Evolutionary conservation across 345 rosid species (phyloP), one percentile per base, ranked within the genome.

Genomic region (Excoecaria agallocha): DNA sequence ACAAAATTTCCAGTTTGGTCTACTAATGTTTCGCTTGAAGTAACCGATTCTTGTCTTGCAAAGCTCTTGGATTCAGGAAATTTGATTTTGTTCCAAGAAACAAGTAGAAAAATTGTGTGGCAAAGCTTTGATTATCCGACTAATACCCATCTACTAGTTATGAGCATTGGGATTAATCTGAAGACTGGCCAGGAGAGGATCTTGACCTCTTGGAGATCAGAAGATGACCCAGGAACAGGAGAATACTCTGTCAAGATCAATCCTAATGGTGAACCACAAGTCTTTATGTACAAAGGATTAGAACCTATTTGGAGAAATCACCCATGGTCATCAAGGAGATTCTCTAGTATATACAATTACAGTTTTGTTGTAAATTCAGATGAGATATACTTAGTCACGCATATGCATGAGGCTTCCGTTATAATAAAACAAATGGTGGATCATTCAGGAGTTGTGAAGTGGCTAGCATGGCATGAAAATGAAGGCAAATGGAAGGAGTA

Each of bases 131-230:
- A 50, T 66, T 22, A 66, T 66, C 56, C 38, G 39, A 66, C 70
- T 24, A 39, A 66, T 48, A 66, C 70, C 38, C 1, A 17, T 5
- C 17, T 66, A 22, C 56, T 56, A 20, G 56, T 55, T 22, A 13
- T 25, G 39, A 46, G 19, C 22, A 8, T 8, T 15, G 71, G 57
- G 68, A 43, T 17, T 24, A 64, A 25, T n/a, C 11, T 0, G 6
- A 49, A 20, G 48, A 45, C 54, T 8, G 67, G 67, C n/a, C 68
- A 30, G 38, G 65, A 70, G 43, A 19, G 49, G 56, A 19, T 17
- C 49, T 1, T 78, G 12, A 76, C 78, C 3, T 79, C 82, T 3
- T 82, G 78, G 82, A 82, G 20, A 41, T 75, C 80, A 25, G 22
- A 0, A 7, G 75, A 73, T 17, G 82, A 79, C 17, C 85, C 82